Evolutionary conservation across 1,139 yeast species (phyloP).

Genomic region (Yamadazyma trypodendri): DNA sequence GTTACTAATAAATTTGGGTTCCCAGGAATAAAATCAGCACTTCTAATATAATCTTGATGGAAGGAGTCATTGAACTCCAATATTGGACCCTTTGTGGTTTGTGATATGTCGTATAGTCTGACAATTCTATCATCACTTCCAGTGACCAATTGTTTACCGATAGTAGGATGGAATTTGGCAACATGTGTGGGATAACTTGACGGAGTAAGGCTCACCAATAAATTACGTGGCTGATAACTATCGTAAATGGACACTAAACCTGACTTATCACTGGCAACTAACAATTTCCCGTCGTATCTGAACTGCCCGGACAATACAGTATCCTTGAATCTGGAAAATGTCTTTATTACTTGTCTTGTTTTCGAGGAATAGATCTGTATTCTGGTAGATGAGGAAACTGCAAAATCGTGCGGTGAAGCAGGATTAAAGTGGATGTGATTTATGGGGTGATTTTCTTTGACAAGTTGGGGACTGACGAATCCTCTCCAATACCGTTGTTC

Average conservation of each 20-base stretch:
- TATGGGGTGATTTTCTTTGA: conserved; percentile 91
- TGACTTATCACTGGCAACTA: conserved; percentile 87
- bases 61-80: conserved; percentile 59
- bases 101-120: conserved; percentile 85
- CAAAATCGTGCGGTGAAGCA: conserved; percentile 83
- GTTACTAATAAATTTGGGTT: conserved; percentile 77
- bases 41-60: conserved; percentile 86
- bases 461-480: conserved; percentile 76
- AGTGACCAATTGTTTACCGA: conserved; percentile 70
- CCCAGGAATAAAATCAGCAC: conserved; percentile 76
- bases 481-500: conserved; percentile 96
- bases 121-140: conserved; percentile 91
- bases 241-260: conserved; percentile 85
- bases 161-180: conserved; percentile 83
- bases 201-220: conserved; percentile 77
- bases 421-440: conserved; percentile 89
- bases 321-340: conserved; percentile 89
- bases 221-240: conserved; percentile 72
- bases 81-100: conserved; percentile 62
- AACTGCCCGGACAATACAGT: conserved; percentile 85
- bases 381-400: conserved; percentile 88
- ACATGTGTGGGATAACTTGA: conserved; percentile 89
- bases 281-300: conserved; percentile 75
- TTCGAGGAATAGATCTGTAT: conserved; percentile 90
- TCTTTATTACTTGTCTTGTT: conserved; percentile 86